Base-by-base conservation (phyloP, 495 filamentous ascomycete species). In the Neurospora sp. region DNA sequence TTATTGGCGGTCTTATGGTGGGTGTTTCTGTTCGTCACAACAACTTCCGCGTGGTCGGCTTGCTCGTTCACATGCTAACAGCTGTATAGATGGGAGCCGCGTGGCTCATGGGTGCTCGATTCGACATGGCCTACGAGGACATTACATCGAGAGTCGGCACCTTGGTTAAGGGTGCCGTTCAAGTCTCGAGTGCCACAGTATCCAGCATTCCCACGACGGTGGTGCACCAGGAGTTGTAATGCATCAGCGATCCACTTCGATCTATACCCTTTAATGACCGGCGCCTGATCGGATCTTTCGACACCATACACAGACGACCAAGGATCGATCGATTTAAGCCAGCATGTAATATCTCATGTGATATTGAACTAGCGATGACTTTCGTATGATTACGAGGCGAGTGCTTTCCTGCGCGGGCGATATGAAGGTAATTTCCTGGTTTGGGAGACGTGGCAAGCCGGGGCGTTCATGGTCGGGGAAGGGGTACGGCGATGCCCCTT, bases 41-140 rank as follows among this genome's bases (percentile, higher is more conserved):
- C 14, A 70, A 18, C 14, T 35, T 35, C 53, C 53, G 53, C 53
- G 7, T 65, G 22, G 53, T 61, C 27, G 53, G 22, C 12, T 47
- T 73, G 69, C 39, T 72, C 73, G 69, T 69, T 18, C 69, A 59
- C 27, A 65, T 70, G 47, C 73, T 70, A 45, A 69, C 68, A 31
- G 12, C 35, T 31, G 69, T 40, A 42, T 74, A 95, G 92, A 77
- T 95, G 70, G 87, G 86, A 39, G 74, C 85, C 31, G 93, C 93
- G 12, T 93, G 86, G 85, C 80, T 86, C 31, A 81, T 92, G 53
- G 93, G 93, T 53, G 88, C 89, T 10, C 81, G 83, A 39, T 87
- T 89, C 76, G 87, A 89, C 78, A 77, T 84, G 31, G 77, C 83
- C 0, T 82, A 85, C 65, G 40, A 76, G n/a, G 78, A 81, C 39